Evolutionary conservation across 148 eudicot genomes (phyloP).

Genomic region (Selenicereus undatus): DNA sequence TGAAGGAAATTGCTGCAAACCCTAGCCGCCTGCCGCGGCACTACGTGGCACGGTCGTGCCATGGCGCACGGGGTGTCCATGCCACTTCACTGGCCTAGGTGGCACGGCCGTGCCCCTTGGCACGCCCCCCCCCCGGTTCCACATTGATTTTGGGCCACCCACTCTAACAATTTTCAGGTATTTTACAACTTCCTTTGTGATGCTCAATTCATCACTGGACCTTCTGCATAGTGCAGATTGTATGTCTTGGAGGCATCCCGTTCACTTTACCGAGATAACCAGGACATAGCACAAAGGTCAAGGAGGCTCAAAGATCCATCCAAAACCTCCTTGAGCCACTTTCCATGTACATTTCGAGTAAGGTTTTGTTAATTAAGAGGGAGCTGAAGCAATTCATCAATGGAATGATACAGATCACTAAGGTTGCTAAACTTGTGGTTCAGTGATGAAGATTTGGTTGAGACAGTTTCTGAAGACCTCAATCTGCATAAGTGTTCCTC

Average conservation of each 20-base stretch:
- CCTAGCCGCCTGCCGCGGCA: too few relatives aligned
- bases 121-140: too few relatives aligned
- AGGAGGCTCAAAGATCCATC: slow-evolving; percentile 36
- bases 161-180: slow-evolving; percentile 15
- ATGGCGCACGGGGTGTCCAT: too few relatives aligned
- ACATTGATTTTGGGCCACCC: too few relatives aligned
- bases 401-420: slow-evolving; percentile 22
- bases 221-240: slow-evolving; percentile 33
- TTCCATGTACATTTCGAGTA: background rate
- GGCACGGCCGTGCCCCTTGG: too few relatives aligned
- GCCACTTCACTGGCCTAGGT: too few relatives aligned
- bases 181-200: slow-evolving; percentile 22
- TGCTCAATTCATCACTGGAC: slow-evolving; percentile 14
- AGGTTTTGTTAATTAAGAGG: slow-evolving; percentile 20
- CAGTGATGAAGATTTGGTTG: slow-evolving; percentile 26
- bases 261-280: slow-evolving; percentile 27
- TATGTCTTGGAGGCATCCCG: slow-evolving; percentile 27
- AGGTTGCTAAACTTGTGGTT: slow-evolving; percentile 21
- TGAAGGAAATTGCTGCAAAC: too few relatives aligned
- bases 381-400: slow-evolving; percentile 37
- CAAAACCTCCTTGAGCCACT: slow-evolving; percentile 8
- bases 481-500: too few relatives aligned
- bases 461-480: background rate
- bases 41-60: too few relatives aligned
- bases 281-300: slow-evolving; percentile 27